A percentile compares a stretch with the other conserved stretches of the same genome.
Conservation (phyloP, 371 early-diverging fungal genomes). For the Zychaea mexicana region DNA sequence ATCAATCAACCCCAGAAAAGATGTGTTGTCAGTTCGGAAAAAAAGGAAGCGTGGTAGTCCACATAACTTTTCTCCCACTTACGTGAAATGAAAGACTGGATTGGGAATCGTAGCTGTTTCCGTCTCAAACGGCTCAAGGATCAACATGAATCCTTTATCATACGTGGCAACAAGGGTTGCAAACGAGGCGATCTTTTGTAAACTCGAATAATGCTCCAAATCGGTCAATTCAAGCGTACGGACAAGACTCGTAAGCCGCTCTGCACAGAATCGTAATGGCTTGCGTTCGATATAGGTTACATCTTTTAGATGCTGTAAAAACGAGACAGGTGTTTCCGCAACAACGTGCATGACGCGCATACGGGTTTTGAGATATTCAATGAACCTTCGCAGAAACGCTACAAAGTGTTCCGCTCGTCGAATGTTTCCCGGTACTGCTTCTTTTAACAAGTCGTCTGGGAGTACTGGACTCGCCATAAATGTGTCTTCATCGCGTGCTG, state of each 20-base stretch:
- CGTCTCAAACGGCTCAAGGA: slow-evolving; percentile 98
- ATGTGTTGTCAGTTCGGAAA: too few species aligned
- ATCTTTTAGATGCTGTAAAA: slow-evolving; percentile 92
- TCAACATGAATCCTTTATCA: slow-evolving; percentile 94
- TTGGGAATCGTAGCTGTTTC: slow-evolving; percentile 94
- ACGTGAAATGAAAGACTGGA: slow-evolving; percentile 90
- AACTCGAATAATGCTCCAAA: slow-evolving; percentile 82
- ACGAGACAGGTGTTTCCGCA: slow-evolving; percentile 94
- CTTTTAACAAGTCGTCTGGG: slow-evolving; percentile 91
- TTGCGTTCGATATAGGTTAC: slow-evolving; percentile 93
- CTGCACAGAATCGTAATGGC: slow-evolving; percentile 93
- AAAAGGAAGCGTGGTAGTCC: too few species aligned
- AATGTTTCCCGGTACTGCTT: slow-evolving; percentile 98
- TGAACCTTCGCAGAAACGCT: slow-evolving; percentile 93
- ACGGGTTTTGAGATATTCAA: slow-evolving; percentile 96
- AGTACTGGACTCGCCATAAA: slow-evolving; percentile 84
- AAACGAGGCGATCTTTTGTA: slow-evolving; percentile 92
- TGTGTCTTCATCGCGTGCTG: slow-evolving; percentile 74
- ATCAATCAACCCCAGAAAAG: too few species aligned
- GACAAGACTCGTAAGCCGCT: slow-evolving; percentile 89
- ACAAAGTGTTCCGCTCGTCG: slow-evolving; percentile 98
- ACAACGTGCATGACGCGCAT: slow-evolving; percentile 95
- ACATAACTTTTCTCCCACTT: too few species aligned
- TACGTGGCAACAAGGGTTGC: slow-evolving; percentile 97
- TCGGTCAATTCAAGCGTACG: slow-evolving; percentile 91